A percentile compares a stretch with the other conserved stretches of the same genome.
These are phyloP conservation scores for Yarrowia keelungensis DNA, from an alignment of 805 yeast genomes.

Conservation along the genomic window DNA sequence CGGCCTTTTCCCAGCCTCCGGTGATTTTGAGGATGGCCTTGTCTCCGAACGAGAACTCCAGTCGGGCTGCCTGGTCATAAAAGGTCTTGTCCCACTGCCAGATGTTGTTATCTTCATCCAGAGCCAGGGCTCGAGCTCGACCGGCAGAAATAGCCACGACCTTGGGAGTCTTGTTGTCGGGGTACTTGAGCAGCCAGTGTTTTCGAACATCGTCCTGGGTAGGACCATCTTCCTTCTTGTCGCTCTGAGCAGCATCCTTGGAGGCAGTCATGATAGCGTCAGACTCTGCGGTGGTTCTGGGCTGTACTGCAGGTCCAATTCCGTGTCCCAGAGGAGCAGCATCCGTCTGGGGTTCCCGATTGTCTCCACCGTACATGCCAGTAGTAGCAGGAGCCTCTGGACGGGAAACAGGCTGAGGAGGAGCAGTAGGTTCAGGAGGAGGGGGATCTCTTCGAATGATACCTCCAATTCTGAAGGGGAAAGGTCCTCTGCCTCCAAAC, in stretches of 20 bases:
- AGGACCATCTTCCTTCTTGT: not conserved
- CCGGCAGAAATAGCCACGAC: slow-evolving; percentile 66
- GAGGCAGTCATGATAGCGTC: slow-evolving; percentile 25
- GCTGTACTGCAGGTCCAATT: slow-evolving; percentile 35
- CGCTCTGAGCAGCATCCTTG: not conserved
- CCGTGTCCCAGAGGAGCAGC: slow-evolving; percentile 37
- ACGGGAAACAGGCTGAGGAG: not conserved
- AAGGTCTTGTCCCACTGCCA: slow-evolving; percentile 66
- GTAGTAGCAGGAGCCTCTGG: slow-evolving; percentile 8
- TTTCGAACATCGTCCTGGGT: slow-evolving; percentile 16
- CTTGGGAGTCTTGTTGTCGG: slow-evolving; percentile 41
- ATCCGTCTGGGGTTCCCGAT: not conserved
- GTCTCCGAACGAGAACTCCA: slow-evolving; percentile 39
- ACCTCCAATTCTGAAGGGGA: slow-evolving; percentile 19
- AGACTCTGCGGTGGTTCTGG: slow-evolving; percentile 15
- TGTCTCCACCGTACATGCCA: slow-evolving; percentile 24
- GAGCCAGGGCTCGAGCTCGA: slow-evolving; percentile 66
- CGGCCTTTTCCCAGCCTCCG: slow-evolving; percentile 73
- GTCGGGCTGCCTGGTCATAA: slow-evolving; percentile 41
- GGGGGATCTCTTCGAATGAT: not conserved
- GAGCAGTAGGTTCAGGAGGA: slow-evolving; percentile 12
- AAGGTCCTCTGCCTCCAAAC: slow-evolving; percentile 23
- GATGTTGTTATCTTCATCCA: slow-evolving; percentile 58
- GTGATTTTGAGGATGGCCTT: slow-evolving; percentile 51
- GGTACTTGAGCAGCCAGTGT: slow-evolving; percentile 34